Evolutionary conservation across 495 filamentous ascomycete genomes (phyloP).

Genomic region (Xylaria longipes): DNA sequence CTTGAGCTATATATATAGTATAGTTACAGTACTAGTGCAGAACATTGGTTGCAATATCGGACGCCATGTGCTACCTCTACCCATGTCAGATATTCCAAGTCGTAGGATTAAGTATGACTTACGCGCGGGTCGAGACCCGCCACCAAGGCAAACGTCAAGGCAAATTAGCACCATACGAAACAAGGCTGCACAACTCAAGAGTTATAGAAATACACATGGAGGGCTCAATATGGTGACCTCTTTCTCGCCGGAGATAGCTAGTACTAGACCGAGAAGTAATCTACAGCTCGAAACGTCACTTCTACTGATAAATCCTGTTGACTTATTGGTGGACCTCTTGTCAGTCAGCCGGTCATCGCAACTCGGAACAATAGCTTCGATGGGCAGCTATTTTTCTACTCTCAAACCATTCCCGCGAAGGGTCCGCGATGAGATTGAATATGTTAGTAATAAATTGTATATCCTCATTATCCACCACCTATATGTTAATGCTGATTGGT

Average conservation of each 20-base stretch:
- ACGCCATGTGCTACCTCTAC: neutral
- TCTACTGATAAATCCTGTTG: neutral
- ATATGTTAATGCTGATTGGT: neutral
- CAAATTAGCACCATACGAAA: neutral
- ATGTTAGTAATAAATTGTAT: neutral
- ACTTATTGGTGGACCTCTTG: neutral
- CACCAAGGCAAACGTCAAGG: neutral
- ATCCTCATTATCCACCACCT: neutral
- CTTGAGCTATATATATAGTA: neutral
- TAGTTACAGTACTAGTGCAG: neutral
- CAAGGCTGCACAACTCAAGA: neutral
- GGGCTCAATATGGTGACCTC: neutral
- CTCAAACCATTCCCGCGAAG: neutral
- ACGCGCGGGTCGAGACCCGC: neutral
- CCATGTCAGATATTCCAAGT: neutral
- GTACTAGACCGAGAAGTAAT: neutral
- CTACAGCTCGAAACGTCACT: neutral
- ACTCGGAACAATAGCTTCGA: neutral
- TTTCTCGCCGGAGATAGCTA: neutral
- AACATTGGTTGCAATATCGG: neutral
- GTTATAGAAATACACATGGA: neutral
- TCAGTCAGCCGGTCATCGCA: neutral
- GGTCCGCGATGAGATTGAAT: slow-evolving; percentile 8
- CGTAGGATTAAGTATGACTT: neutral
- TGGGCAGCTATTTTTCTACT: slow-evolving; percentile 10